These are phyloP conservation scores for Jamesozyma hellenica DNA, from an alignment of 805 yeast species.

Conservation along the genomic window DNA sequence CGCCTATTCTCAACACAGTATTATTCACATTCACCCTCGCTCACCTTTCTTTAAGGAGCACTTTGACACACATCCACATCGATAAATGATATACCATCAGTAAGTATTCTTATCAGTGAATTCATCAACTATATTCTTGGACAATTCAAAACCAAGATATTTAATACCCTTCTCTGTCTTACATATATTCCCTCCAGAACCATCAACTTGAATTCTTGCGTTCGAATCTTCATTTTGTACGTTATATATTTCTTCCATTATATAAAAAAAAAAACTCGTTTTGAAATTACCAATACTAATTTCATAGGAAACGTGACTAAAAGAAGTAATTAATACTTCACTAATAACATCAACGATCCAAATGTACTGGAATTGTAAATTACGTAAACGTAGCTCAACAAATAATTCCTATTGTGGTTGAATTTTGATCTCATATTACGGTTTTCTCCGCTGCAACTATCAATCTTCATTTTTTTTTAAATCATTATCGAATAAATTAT, in stretches of 20 bases:
- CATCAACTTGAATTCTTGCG: constrained; percentile 52
- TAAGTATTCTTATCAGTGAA: constrained; percentile 35
- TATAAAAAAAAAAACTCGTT: constrained; percentile 39
- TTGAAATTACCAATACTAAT: constrained; percentile 30
- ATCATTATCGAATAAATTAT: no score
- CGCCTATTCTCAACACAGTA: no score
- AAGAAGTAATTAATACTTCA: constrained; percentile 56
- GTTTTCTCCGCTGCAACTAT: constrained; percentile 62
- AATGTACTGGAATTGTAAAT: constrained; percentile 41
- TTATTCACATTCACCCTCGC: no score
- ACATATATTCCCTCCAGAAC: constrained; percentile 59
- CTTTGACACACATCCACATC: no score
- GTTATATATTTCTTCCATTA: constrained; percentile 53
- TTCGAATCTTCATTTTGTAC: constrained; percentile 18
- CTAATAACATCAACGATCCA: constrained; percentile 68
- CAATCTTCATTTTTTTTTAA: constrained; percentile 40
- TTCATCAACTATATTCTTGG: constrained; percentile 48
- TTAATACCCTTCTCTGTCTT: constrained; percentile 72
- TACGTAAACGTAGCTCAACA: constrained; percentile 54
- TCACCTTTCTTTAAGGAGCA: no score
- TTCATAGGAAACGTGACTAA: constrained; percentile 54
- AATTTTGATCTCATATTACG: constrained; percentile 58
- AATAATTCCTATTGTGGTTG: constrained; percentile 57
- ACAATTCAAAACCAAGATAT: constrained; percentile 60
- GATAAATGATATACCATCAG: constrained; percentile 53